phyloP scores from a whole-genome alignment of 192 early-diverging fungal genomes.

The Coemansia sp. region DNA sequence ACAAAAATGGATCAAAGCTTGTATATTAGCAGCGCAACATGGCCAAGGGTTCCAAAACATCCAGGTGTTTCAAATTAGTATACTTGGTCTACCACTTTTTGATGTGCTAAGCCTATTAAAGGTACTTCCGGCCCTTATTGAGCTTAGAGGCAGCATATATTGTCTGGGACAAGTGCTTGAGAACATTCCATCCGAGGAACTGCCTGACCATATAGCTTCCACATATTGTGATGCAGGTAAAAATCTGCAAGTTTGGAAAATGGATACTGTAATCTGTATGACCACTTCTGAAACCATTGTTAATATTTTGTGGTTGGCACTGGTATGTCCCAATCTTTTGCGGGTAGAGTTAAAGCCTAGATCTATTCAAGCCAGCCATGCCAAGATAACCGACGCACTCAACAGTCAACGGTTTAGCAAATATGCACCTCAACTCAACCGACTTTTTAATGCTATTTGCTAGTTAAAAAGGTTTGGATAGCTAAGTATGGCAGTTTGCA shows the following conservation, averaged over 20 bases:
- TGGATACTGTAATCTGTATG: background rate
- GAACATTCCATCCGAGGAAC: background rate
- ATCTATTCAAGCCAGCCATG: no score
- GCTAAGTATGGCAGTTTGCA: no score
- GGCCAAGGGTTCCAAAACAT: background rate
- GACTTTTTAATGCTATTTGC: no score
- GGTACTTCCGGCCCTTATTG: background rate
- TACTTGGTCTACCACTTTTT: background rate
- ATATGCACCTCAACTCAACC: background rate
- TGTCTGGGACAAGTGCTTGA: background rate
- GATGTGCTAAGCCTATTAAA: background rate
- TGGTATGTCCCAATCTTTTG: background rate
- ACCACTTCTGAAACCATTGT: no score
- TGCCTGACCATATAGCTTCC: background rate
- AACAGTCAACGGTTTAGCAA: background rate
- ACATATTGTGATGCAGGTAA: background rate
- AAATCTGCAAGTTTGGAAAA: background rate
- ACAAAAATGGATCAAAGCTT: background rate
- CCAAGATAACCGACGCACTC: no score
- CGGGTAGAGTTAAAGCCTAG: background rate
- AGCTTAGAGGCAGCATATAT: background rate
- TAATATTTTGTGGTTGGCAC: no score
- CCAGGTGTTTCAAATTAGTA: background rate
- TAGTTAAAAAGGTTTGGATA: no score
- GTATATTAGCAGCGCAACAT: background rate